A percentile compares a stretch with the other conserved stretches of the same genome.
These are phyloP conservation scores for Fonsecaea monophora DNA, from an alignment of 2,329 filamentous ascomycete species.

Conservation along the genomic window DNA sequence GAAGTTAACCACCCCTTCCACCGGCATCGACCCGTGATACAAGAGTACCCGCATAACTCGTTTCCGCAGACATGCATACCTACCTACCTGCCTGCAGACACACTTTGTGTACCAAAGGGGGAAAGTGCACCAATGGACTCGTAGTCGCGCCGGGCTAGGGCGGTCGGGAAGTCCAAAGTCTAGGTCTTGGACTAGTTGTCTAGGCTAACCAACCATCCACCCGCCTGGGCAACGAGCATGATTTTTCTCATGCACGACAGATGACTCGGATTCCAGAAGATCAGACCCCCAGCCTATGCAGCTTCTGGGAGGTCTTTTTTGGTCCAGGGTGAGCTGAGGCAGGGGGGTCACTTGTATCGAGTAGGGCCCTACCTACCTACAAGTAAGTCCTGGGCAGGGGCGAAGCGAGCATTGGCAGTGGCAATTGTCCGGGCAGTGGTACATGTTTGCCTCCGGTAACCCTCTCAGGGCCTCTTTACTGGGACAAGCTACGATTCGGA, in stretches of 20 bases:
- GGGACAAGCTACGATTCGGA: no score
- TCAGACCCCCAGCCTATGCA: no score
- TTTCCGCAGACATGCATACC: no score
- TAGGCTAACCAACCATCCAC: background rate
- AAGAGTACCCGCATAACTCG: background rate
- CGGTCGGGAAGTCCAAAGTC: background rate
- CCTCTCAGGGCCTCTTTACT: no score
- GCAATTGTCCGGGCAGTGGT: background rate
- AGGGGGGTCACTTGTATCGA: no score
- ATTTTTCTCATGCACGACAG: background rate
- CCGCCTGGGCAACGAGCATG: no score
- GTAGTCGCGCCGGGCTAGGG: background rate
- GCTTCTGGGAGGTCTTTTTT: background rate
- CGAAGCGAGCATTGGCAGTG: conserved; percentile 6
- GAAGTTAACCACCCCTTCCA: background rate
- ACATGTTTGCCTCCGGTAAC: no score
- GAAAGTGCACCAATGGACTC: background rate
- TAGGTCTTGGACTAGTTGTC: background rate
- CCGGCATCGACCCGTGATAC: background rate
- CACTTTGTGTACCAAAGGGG: no score
- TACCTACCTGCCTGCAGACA: no score
- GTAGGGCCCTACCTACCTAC: background rate
- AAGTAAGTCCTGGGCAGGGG: background rate
- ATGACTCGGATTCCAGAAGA: background rate
- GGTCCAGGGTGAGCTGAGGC: no score